Conservation (phyloP, 1,284 basidiomycete species). For the Gymnopus androsaceus region DNA sequence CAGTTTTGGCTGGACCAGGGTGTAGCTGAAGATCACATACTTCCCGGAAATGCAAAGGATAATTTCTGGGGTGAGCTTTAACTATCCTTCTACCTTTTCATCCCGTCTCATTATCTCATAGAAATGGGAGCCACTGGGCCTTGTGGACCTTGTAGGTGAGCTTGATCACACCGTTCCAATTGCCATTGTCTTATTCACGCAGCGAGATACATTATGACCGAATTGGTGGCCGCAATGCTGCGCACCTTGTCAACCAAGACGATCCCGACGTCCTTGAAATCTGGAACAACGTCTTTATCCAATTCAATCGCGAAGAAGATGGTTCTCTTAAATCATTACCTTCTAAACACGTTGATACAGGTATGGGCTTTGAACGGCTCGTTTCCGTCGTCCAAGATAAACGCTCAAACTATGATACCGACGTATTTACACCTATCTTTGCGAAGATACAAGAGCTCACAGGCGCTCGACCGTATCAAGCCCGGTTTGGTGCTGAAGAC, state of each 20-base stretch:
- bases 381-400: conserved; percentile 93
- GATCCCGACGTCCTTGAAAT: conserved; percentile 97
- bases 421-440: conserved; percentile 92
- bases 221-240: conserved; percentile 91
- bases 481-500: conserved; percentile 93
- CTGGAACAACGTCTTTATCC: conserved; percentile 99
- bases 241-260: conserved; percentile 91
- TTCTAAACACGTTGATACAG: conserved; percentile 95
- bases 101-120: conserved; percentile 34
- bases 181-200: conserved; percentile 6
- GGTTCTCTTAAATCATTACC: conserved; percentile 83
- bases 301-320: conserved; percentile 94
- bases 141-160: conserved; percentile 92
- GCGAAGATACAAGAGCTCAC: conserved; percentile 87
- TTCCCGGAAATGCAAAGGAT: conserved; percentile 95
- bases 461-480: conserved; percentile 84
- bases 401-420: conserved; percentile 97
- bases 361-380: conserved; percentile 98
- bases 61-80: conserved; percentile 92
- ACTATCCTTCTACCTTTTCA: not conserved
- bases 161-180: not conserved
- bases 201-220: conserved; percentile 97
- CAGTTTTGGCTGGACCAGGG: conserved; percentile 88
- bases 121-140: conserved; percentile 99
- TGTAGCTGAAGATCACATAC: conserved; percentile 85